Evolutionary conservation across 1,284 basidiomycete species (phyloP), one percentile per base, ranked within the genome.

Genomic region (Irpex lacteus): DNA sequence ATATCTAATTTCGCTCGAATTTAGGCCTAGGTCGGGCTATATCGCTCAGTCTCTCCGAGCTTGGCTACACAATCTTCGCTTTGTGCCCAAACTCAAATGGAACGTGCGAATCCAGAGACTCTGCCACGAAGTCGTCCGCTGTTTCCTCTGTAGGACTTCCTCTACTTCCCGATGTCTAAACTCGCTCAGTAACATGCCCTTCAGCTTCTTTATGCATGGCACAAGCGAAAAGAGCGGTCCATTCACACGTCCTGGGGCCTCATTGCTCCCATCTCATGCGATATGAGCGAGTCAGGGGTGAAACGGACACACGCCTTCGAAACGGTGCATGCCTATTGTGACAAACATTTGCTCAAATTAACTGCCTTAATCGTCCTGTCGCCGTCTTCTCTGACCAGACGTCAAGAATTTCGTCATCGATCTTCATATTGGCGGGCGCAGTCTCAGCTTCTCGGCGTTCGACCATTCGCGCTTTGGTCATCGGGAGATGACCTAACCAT

Each of bases 131-230:
- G 32, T 60, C 70, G 36, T 67, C 70, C 53, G 66, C 70, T 44
- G 70, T 74, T 49, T 70, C 71, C 38, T 73, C 73, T 56, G 74
- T 74, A 63, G 74, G 73, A 57, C 50, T n/a, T 18, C 34, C 36
- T 57, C 54, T 67, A 49, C 15, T 18, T 62, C 7, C 32, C 60
- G 44, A 34, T 13, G 34, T 36, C 11, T 56, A 38, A 47, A 59
- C 61, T 54, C 57, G 63, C 58, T 55, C 34, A 52, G 49, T 54
- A 50, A 57, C 21, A 9, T 44, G 32, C 40, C 54, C 21, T 5
- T 18, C 64, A 76, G 75, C 72, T 77, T 59, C 70, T 76, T 21
- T 74, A 76, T 65, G 71, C 70, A 52, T 77, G 75, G 75, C 75
- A 77, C 66, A 71, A 72, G 63, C 70, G 68, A 66, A 76, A 74